These are phyloP conservation scores for Bondarzewia mesenterica DNA, from an alignment of 1,284 basidiomycete genomes.

Conservation along the genomic window DNA sequence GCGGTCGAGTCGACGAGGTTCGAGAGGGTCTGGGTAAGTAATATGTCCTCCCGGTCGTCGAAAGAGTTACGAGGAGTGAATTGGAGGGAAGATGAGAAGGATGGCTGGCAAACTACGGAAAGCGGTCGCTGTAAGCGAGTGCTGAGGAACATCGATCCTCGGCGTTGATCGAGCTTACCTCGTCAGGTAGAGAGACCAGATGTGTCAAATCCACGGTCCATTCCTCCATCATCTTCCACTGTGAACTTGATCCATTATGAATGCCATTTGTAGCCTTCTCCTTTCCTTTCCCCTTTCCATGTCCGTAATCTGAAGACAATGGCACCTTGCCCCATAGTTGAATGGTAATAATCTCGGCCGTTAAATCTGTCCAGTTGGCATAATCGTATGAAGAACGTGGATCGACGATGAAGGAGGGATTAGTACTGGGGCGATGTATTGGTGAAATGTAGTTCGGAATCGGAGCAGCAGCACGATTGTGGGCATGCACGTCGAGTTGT, in stretches of 20 bases:
- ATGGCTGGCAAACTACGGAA: slow-evolving; percentile 37
- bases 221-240: slow-evolving; percentile 61
- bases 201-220: slow-evolving; percentile 61
- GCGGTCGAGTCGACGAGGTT: slow-evolving; percentile 36
- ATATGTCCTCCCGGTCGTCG: slow-evolving; percentile 47
- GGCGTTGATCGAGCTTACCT: no score
- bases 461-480: slow-evolving; percentile 4
- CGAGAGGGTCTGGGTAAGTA: slow-evolving; percentile 40
- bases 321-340: slow-evolving; percentile 49
- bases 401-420: slow-evolving; percentile 63
- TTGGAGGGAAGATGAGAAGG: slow-evolving; percentile 59
- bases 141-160: no score
- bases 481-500: not conserved
- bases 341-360: slow-evolving; percentile 39
- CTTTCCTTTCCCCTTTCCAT: slow-evolving; percentile 38
- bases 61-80: slow-evolving; percentile 58
- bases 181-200: slow-evolving; percentile 52
- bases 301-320: not conserved
- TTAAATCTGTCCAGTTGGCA: slow-evolving; percentile 38
- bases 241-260: slow-evolving; percentile 13
- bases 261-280: slow-evolving; percentile 15
- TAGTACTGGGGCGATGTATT: slow-evolving; percentile 66
- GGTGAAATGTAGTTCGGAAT: slow-evolving; percentile 63
- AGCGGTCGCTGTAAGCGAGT: no score
- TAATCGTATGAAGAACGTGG: slow-evolving; percentile 35